Base-by-base conservation (phyloP, 352 stramenopile species). In the Globisporangium orthogonon region DNA sequence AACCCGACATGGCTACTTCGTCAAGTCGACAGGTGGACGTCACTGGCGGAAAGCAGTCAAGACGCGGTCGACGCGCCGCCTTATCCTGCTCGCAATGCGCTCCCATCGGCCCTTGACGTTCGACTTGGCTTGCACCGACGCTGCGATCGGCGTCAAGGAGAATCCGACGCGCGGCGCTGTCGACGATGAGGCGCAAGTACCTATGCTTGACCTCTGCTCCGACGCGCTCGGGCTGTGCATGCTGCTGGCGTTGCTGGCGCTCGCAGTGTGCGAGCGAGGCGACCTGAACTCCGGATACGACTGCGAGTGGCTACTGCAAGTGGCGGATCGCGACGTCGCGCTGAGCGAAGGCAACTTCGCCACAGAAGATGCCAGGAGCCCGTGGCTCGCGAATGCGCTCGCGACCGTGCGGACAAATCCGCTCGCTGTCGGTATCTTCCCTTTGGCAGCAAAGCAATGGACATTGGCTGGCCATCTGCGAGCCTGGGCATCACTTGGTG, bases 91-190 rank as follows among this genome's bases (percentile, higher is more conserved):
- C 40, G 33, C 51, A 17, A 61, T 31, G 48, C 56, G 56, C 17
- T 50, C 2, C 56, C 56, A 61, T 4, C 46, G 56, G n/a, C 56
- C 31, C 31, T 51, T 56, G 37, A 61, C 56, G 10, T 61, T 61
- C 56, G 56, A 61, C 31, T 56, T 61, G 41, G 56, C 56, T 33
- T 18, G 37, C 14, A 61, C 28, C 17, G 28, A 13, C 14, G 28
- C 35, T 13, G 55, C 28, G n/a, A 61, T 56, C 49, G 18, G 23
- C n/a, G 39, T 56, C 56, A 31, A 61, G 30, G 55, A 29, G 23
- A 23, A 13, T 4, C 33, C 37, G 33, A 37, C 23, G 23, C 23
- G 23, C 23, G 23, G 23, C 23, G 23, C 23, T 23, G 23, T 40
- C 31, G 31, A 17, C 3, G 48, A 14, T 15, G 55, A 43, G 6